Base-by-base conservation (phyloP, 1,284 basidiomycete genomes). In the Ustilago tritici region DNA sequence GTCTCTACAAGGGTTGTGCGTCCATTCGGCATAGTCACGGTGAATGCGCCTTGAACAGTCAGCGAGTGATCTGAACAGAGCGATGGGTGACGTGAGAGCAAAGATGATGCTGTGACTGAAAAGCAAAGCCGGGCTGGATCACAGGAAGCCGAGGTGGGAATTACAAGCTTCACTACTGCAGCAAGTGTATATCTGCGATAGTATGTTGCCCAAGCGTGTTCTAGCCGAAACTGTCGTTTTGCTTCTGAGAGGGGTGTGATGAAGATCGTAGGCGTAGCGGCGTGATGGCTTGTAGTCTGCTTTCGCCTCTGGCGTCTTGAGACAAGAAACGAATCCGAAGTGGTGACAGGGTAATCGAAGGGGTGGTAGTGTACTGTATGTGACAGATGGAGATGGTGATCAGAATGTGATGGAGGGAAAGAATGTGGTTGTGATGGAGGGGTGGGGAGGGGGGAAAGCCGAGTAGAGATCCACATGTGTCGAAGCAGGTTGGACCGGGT, bases 401-500 rank as follows among this genome's bases (percentile, higher is more conserved):
- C 23, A 28, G 23, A 28, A 28, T 28, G 23, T 28, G n/a, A 46
- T 46, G 43, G 43, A 19, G 12, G 40, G 40, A 12, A 15, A 15
- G 40, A 15, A 41, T 12, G 17, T 6, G 19, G 15, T 43, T n/a
- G 43, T 5, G 43, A 46, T 15, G 7, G n/a, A n/a, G n/a, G n/a
- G n/a, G n/a, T n/a, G n/a, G n/a, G n/a, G n/a, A n/a, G n/a, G n/a
- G n/a, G 11, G 19, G 6, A 46, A 46, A 19, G 43, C 43, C n/a
- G 15, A 19, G 40, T 19, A 11, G 19, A 15, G 43, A 6, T 19
- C 8, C n/a, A 19, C 43, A 15, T 7, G 40, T 43, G 17, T 38
- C 54, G 31, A 15, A 15, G 46, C 11, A 28, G 43, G 23, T 28
- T 46, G 56, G n/a, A 43, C 32, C 55, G 55, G 56, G 40, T 34